Conservation (phyloP, 345 rosid species). For the Durio zibethinus region DNA sequence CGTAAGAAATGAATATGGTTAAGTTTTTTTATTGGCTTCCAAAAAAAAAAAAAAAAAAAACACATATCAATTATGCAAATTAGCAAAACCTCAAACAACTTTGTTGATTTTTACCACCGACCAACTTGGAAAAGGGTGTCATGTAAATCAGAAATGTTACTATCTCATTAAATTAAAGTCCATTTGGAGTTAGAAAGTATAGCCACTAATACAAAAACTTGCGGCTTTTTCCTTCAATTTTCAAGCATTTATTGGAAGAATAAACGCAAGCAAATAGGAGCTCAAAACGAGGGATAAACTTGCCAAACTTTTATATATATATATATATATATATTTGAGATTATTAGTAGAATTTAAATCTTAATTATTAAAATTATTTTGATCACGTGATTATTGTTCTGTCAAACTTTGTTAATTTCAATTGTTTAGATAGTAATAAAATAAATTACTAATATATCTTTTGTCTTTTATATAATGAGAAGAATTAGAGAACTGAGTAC, state of each 20-base stretch:
- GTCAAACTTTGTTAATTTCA: too few relatives aligned
- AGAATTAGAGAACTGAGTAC: not conserved
- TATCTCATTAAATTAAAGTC: not conserved
- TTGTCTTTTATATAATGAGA: too few relatives aligned
- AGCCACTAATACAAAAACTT: not conserved
- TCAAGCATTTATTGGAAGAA: not conserved
- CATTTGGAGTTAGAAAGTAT: not conserved
- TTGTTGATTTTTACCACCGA: not conserved
- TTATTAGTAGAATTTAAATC: too few relatives aligned
- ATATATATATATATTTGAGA: too few relatives aligned
- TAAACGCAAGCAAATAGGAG: too few relatives aligned
- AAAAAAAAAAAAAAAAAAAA: too few relatives aligned
- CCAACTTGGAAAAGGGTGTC: constrained; percentile 6
- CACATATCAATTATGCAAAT: too few relatives aligned
- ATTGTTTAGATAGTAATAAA: not conserved
- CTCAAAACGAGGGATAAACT: too few relatives aligned
- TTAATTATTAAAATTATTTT: too few relatives aligned
- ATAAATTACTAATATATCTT: too few relatives aligned
- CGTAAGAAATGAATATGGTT: not conserved
- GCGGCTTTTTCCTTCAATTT: not conserved
- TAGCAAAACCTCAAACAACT: not conserved
- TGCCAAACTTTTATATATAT: too few relatives aligned
- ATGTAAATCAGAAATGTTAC: not conserved
- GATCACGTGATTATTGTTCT: too few relatives aligned
- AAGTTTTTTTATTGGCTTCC: not conserved